Evolutionary conservation across 106 monocot genomes (phyloP), one percentile per base, ranked within the genome.

Genomic region (Xerophyta viscosa): DNA sequence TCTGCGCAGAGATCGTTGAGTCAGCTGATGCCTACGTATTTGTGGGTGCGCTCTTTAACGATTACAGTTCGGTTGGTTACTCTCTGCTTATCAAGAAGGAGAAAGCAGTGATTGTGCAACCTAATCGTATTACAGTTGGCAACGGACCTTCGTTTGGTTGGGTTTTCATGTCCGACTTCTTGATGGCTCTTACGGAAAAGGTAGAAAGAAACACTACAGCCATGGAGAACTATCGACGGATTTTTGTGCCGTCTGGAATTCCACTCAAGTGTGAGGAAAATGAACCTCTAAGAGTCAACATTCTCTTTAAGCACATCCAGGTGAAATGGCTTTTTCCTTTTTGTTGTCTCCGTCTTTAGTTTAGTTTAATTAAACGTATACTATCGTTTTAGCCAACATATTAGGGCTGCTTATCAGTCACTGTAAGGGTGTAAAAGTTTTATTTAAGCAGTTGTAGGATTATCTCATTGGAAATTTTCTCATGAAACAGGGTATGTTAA

Each of bases 1-100:
- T 69, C 69, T 75, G 75, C 39, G 62, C 75, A 2, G 75, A 75
- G 63, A 75, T 75, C 33, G 58, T 75, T 7, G 75, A 75, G 63
- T 75, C 75, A 8, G 68, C 75, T 2, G 75, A 75, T 21, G 69
- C 63, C 4, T 75, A 75, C 63, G 8, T 75, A 41, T 64, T 75
- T 42, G 69, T 46, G 0, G 75, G 75, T 1, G 69, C 75, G 15
- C 57, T 75, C 37, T 75, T 75, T 46, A 75, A 75, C 18, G 75
- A 75, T 53, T 69, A 58, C 64, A 75, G 63, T 63, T 69, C 75
- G 8, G 69, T 75, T 12, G 75, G 75, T 0, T 75, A 75, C 64
- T 75, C 75, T 3, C 63, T 75, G 46, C 75, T 75, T 17, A 62
- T 75, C 43, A 75, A 75, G 58, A 63, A 53, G 52, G 75, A 75